These are phyloP conservation scores for Leishmania tarentolae DNA, from an alignment of 208 protist species.

Conservation along the genomic window DNA sequence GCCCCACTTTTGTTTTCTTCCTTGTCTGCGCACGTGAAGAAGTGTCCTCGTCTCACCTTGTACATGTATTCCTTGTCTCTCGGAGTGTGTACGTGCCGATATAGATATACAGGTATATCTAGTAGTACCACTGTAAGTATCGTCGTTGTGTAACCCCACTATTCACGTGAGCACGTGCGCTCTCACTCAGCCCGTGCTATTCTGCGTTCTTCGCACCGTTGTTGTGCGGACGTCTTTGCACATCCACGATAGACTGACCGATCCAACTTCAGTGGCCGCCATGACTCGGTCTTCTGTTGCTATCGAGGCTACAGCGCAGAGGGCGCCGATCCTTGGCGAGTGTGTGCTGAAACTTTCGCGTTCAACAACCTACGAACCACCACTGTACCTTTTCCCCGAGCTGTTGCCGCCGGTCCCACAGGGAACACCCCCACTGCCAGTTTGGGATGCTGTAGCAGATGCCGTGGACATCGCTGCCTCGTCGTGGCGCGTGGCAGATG, in stretches of 20 bases:
- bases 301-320: background rate
- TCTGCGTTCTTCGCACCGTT: background rate
- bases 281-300: background rate
- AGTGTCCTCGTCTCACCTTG: background rate
- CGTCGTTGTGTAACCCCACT: background rate
- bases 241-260: background rate
- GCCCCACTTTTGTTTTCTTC: background rate
- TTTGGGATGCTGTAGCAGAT: conserved; percentile 82
- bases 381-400: conserved; percentile 88
- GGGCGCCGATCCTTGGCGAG: conserved; percentile 50
- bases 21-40: background rate
- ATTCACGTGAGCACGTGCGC: background rate
- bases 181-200: background rate
- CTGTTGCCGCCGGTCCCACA: conserved; percentile 74
- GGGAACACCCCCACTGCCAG: conserved; percentile 52
- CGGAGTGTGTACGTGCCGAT: background rate
- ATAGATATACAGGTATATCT: background rate
- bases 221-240: background rate
- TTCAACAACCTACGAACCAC: conserved; percentile 78
- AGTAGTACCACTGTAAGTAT: too few relatives aligned
- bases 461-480: conserved; percentile 74
- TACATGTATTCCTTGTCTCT: conserved; percentile 8
- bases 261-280: background rate
- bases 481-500: conserved; percentile 69
- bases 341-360: conserved; percentile 64